A percentile compares a stretch with the other conserved stretches of the same genome.
phyloP scores from a whole-genome alignment of 768 basidiomycete species.

The Wakefieldia striispora region DNA sequence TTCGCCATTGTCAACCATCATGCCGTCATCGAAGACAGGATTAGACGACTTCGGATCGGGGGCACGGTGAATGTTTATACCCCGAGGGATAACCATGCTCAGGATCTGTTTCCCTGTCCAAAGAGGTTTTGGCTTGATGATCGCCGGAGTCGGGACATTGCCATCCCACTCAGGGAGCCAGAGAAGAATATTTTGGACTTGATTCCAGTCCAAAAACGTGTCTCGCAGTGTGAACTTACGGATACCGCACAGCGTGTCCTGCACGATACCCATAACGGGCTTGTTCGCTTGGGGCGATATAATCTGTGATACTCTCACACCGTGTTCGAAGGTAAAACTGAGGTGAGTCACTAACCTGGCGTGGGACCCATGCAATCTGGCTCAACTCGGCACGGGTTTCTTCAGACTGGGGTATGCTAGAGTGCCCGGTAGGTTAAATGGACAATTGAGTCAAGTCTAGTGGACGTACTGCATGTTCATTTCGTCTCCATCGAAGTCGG shows the following conservation, averaged over 20 bases:
- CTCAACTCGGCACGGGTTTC: constrained; percentile 98
- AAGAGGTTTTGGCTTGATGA: constrained; percentile 93
- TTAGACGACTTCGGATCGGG: constrained; percentile 77
- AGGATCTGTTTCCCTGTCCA: constrained; percentile 99
- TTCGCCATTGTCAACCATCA: constrained; percentile 96
- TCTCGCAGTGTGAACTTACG: constrained; percentile 97
- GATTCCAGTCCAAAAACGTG: constrained; percentile 91
- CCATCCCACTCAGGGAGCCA: constrained; percentile 99
- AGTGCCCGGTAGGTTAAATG: constrained; percentile 7
- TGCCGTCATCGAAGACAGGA: constrained; percentile 89
- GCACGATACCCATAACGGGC: constrained; percentile 99
- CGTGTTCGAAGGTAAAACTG: background rate
- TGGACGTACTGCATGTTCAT: constrained; percentile 99
- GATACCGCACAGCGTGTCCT: constrained; percentile 96
- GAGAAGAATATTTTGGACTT: constrained; percentile 94
- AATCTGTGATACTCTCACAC: constrained; percentile 53
- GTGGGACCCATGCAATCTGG: constrained; percentile 97
- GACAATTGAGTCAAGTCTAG: background rate
- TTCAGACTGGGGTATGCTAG: constrained; percentile 94
- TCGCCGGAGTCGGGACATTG: constrained; percentile 84
- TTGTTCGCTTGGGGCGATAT: constrained; percentile 99
- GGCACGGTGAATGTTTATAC: constrained; percentile 87
- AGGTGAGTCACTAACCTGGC: constrained; percentile 58
- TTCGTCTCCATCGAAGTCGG: constrained; percentile 99
- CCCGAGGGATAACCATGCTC: constrained; percentile 87